A percentile compares a stretch with the other conserved stretches of the same genome.
Evolutionary conservation across 2,329 filamentous ascomycete genomes (phyloP).

Genomic region (Fusarium sp.): DNA sequence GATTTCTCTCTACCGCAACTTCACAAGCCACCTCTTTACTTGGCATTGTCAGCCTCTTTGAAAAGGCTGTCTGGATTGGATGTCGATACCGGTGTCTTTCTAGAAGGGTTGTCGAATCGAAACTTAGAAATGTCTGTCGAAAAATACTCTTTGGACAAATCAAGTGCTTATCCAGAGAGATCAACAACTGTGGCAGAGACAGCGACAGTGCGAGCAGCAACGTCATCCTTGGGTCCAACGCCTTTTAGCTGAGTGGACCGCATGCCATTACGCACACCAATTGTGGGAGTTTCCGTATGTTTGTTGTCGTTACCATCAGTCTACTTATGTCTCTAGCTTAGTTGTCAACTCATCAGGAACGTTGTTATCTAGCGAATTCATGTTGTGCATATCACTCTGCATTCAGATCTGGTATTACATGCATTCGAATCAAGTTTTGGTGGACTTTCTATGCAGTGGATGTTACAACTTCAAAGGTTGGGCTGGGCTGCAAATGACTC

Average conservation of each 20-base stretch:
- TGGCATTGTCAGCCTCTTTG: slow-evolving; percentile 13
- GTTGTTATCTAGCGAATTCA: slow-evolving; percentile 26
- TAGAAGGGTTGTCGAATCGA: slow-evolving; percentile 17
- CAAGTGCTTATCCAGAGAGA: neutral
- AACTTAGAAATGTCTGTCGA: slow-evolving; percentile 10
- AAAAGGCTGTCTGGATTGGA: slow-evolving; percentile 16
- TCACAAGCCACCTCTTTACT: slow-evolving; percentile 20
- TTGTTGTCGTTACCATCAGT: neutral
- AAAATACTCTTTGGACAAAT: slow-evolving; percentile 10
- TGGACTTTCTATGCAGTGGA: neutral
- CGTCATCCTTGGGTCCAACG: slow-evolving; percentile 11
- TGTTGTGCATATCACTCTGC: slow-evolving; percentile 44
- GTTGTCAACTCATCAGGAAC: neutral
- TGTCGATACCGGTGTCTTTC: neutral
- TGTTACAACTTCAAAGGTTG: neutral
- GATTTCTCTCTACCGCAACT: slow-evolving; percentile 6
- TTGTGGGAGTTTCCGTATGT: slow-evolving; percentile 14
- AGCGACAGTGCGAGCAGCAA: slow-evolving; percentile 39
- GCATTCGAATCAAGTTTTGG: slow-evolving; percentile 19
- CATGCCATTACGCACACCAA: slow-evolving; percentile 16
- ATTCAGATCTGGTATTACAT: slow-evolving; percentile 37
- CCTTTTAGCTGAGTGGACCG: slow-evolving; percentile 23
- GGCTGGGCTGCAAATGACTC: slow-evolving; percentile 23
- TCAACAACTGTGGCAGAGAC: slow-evolving; percentile 24
- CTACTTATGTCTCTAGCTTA: slow-evolving; percentile 17